Percentiles rank a stretch among this genome's conserved stretches.
phyloP scores from a whole-genome alignment of 768 basidiomycete genomes.

The Sistotremastrum suecicum region DNA sequence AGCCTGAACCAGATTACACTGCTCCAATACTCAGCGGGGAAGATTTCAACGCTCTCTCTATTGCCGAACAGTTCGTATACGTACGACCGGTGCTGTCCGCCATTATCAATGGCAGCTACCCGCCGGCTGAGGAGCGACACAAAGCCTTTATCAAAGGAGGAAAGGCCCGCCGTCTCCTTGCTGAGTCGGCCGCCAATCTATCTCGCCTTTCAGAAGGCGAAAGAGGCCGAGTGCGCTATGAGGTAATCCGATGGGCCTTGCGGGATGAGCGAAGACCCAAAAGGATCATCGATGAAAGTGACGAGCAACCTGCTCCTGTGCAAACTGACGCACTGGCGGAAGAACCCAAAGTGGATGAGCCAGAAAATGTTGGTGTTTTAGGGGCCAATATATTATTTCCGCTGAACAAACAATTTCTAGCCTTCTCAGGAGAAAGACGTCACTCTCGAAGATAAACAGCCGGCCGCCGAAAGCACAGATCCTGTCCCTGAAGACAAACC shows the following conservation, averaged over 20 bases:
- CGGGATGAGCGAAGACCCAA: conserved; percentile 4
- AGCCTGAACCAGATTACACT: conserved; percentile 25
- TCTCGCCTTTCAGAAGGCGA: conserved; percentile 23
- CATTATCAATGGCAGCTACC: conserved; percentile 41
- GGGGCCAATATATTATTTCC: background rate
- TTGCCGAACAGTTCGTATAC: conserved; percentile 50
- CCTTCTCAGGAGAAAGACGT: no score
- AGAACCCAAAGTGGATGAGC: conserved; percentile 5
- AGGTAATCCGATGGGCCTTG: conserved; percentile 18
- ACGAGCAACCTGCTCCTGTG: background rate
- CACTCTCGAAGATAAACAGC: no score
- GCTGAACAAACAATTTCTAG: no score
- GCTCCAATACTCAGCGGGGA: conserved; percentile 20
- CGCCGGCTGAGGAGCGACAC: conserved; percentile 36
- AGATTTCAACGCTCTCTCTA: conserved; percentile 33
- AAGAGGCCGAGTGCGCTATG: conserved; percentile 24
- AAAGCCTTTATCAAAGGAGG: conserved; percentile 47
- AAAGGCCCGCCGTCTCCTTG: conserved; percentile 25
- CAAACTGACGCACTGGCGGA: conserved; percentile 3
- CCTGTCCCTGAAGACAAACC: no score
- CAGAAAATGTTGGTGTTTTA: background rate
- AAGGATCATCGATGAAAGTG: conserved; percentile 1
- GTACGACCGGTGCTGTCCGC: conserved; percentile 48
- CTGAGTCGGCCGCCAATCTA: conserved; percentile 17
- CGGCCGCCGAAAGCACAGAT: no score